phyloP scores from a whole-genome alignment of 2,329 filamentous ascomycete genomes.

The Colletotrichum chlorophyti region DNA sequence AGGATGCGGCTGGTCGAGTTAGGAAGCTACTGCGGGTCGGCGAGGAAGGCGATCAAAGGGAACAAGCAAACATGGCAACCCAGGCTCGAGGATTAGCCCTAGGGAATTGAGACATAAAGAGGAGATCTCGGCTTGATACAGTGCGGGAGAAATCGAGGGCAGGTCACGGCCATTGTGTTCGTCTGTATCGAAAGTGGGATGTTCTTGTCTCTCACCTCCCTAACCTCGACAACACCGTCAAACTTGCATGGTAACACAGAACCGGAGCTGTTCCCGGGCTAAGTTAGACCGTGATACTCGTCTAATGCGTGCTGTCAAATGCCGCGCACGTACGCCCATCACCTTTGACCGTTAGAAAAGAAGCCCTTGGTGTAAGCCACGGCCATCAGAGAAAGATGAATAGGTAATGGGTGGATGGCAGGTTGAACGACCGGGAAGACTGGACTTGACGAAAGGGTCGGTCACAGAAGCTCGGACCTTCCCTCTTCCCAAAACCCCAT shows the following conservation, averaged over 20 bases:
- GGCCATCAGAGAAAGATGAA: too few relatives aligned
- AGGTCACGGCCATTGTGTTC: too few relatives aligned
- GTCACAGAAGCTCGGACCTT: constrained; percentile 20
- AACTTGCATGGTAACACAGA: too few relatives aligned
- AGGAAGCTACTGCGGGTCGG: constrained; percentile 12
- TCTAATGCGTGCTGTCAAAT: background rate
- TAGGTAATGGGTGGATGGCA: too few relatives aligned
- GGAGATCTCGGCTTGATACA: constrained; percentile 8
- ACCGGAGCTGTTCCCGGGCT: too few relatives aligned
- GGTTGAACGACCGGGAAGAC: background rate
- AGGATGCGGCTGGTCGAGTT: constrained; percentile 5
- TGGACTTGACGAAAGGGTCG: constrained; percentile 15
- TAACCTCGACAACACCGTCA: too few relatives aligned
- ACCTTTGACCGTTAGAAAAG: too few relatives aligned
- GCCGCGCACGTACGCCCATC: too few relatives aligned
- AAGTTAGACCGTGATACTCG: too few relatives aligned
- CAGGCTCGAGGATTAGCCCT: constrained; percentile 6
- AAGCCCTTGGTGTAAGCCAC: too few relatives aligned
- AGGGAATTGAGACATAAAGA: constrained; percentile 1
- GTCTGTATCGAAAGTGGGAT: too few relatives aligned
- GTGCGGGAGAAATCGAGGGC: constrained; percentile 3
- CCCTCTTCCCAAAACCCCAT: constrained; percentile 5
- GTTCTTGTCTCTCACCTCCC: too few relatives aligned
- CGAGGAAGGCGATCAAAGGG: constrained; percentile 1
- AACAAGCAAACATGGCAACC: constrained; percentile 20